Evolutionary conservation across 331 rosid species (phyloP).

Genomic region (Ulmus americana): DNA sequence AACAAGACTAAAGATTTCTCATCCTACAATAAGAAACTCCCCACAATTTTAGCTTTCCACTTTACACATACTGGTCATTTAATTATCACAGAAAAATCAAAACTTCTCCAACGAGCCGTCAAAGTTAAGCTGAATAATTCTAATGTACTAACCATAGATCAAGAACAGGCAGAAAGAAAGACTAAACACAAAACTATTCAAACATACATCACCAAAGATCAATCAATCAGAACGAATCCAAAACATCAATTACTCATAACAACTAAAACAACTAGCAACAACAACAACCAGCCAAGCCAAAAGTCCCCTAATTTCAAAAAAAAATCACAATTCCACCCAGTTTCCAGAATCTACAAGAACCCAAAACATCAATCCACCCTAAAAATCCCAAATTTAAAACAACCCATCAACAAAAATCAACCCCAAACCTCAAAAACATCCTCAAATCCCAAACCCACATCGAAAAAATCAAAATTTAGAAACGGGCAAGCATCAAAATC

Average conservation of each 20-base stretch:
- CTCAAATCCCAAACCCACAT: constrained; percentile 1
- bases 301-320: neutral
- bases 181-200: neutral
- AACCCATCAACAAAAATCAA: constrained; percentile 21
- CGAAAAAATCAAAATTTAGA: constrained; percentile 2
- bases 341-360: neutral
- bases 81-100: no score
- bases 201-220: neutral
- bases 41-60: no score
- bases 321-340: neutral
- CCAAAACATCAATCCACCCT: constrained; percentile 7
- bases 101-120: no score
- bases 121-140: no score
- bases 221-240: neutral
- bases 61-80: no score
- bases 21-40: no score
- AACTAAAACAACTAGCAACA: neutral
- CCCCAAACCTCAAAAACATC: constrained; percentile 14
- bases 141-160: no score
- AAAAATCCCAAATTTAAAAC: constrained; percentile 10
- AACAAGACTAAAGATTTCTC: no score
- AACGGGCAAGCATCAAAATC: neutral
- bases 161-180: no score
- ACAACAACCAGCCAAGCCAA: neutral
- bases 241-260: neutral